These are phyloP conservation scores for Coniochaeta prunicola DNA, from an alignment of 2,329 filamentous ascomycete species.

Conservation along the genomic window DNA sequence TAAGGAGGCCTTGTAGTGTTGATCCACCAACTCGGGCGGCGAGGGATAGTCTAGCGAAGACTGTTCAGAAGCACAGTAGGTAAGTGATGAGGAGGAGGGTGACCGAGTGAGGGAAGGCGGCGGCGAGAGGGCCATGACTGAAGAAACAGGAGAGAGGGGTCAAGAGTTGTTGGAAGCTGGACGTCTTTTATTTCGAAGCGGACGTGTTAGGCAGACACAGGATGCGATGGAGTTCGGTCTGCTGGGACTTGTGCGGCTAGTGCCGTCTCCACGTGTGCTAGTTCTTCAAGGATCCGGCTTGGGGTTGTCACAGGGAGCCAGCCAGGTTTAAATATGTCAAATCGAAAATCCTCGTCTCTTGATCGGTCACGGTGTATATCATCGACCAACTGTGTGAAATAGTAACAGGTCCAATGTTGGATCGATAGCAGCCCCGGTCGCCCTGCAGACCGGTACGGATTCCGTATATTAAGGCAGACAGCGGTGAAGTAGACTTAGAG, in stretches of 20 bases:
- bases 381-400: background rate
- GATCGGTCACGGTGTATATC: background rate
- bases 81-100: constrained; percentile 34
- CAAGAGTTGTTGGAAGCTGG: background rate
- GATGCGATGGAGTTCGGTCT: background rate
- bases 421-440: background rate
- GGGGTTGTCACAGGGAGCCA: background rate
- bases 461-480: background rate
- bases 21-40: constrained; percentile 34
- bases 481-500: background rate
- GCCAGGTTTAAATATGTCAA: background rate
- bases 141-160: background rate
- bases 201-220: background rate
- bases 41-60: constrained; percentile 38
- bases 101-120: constrained; percentile 35
- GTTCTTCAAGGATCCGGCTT: background rate
- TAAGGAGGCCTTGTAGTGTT: constrained; percentile 35
- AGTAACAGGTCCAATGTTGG: background rate
- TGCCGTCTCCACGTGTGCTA: background rate
- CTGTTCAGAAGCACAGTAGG: constrained; percentile 33
- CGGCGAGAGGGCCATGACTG: constrained; percentile 41
- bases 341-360: background rate
- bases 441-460: background rate
- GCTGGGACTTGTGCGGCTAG: background rate
- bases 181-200: background rate